Conservation (phyloP, 2,329 filamentous ascomycete genomes). For the Thelonectria discophora region DNA sequence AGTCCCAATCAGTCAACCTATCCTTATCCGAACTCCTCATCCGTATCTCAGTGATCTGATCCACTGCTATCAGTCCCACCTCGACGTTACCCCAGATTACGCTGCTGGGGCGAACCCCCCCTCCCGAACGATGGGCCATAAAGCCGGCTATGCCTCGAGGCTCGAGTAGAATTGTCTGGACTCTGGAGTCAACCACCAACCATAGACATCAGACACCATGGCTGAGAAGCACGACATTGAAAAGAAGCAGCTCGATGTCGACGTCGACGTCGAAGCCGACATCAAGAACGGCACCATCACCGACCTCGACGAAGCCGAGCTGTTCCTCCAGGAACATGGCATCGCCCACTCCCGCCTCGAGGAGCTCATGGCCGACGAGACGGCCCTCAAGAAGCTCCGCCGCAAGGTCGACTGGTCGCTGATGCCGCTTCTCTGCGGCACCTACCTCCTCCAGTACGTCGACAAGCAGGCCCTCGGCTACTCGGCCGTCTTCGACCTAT, state of each 20-base stretch:
- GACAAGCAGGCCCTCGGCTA: constrained; percentile 65
- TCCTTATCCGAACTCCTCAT: background rate
- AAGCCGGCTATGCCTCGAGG: background rate
- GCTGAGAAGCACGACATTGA: constrained; percentile 28
- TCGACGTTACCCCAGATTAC: background rate
- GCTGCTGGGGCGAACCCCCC: background rate
- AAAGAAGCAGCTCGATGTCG: constrained; percentile 35
- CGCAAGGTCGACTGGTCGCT: constrained; percentile 60
- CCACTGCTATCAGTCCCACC: background rate
- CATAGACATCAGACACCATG: background rate
- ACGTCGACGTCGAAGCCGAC: constrained; percentile 37
- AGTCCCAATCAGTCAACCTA: background rate
- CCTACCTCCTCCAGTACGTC: constrained; percentile 63
- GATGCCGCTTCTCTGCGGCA: constrained; percentile 61
- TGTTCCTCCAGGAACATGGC: constrained; percentile 41
- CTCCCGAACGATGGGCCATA: background rate
- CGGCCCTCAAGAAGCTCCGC: constrained; percentile 39
- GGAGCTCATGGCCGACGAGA: constrained; percentile 40
- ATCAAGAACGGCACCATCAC: constrained; percentile 35
- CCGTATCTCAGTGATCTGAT: background rate
- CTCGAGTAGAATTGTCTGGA: background rate
- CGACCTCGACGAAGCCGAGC: constrained; percentile 41
- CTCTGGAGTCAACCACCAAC: background rate
- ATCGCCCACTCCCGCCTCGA: constrained; percentile 35
- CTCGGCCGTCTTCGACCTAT: constrained; percentile 64